Evolutionary conservation across 1,284 basidiomycete genomes (phyloP), one percentile per base, ranked within the genome.

Genomic region (Cutaneotrichosporon mucoides): DNA sequence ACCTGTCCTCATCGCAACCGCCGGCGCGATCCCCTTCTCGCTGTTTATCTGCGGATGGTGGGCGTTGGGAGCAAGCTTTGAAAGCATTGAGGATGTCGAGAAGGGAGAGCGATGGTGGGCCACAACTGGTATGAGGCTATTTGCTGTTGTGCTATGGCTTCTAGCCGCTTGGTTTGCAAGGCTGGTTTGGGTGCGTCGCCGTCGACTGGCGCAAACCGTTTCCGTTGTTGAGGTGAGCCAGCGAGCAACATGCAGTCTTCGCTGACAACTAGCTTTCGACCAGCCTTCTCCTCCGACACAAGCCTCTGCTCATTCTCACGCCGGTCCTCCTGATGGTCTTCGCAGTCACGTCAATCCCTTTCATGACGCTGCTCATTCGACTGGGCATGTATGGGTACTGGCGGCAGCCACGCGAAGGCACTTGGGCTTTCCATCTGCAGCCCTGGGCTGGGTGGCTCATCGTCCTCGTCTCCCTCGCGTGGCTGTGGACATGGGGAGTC

Each of bases 401-500:
- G 67, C 79, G 76, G 43, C 71, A 73, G 66, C 76, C 69, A 5
- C 68, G 64, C 1, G 72, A 72, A 50, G 70, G 73, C 10, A 79
- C 79, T 0, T 77, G 82, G 70, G 85, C 87, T 65, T 93, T 88
- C 84, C 87, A 90, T 70, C 80, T 92, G 10, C 74, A 81, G 36
- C 83, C 84, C n/a, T 90, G 88, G 82, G 90, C 91, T 0, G 86
- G 89, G 55, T 91, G 88, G 87, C 84, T 89, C 0, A 90, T 92
- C 16, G 82, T 83, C 46, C 81, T 83, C 3, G 84, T 87, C 0
- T 79, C 88, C 2, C 80, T 80, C 0, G 81, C 90, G 0, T 95
- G 92, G 90, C 76, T 93, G 2, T 97, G 92, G 92, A 89, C 85
- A 9, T 94, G 92, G 89, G 89, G 86, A 13, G 86, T 96, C 3